Base-by-base conservation (phyloP, 768 basidiomycete genomes). In the Trametes gibbosa region DNA sequence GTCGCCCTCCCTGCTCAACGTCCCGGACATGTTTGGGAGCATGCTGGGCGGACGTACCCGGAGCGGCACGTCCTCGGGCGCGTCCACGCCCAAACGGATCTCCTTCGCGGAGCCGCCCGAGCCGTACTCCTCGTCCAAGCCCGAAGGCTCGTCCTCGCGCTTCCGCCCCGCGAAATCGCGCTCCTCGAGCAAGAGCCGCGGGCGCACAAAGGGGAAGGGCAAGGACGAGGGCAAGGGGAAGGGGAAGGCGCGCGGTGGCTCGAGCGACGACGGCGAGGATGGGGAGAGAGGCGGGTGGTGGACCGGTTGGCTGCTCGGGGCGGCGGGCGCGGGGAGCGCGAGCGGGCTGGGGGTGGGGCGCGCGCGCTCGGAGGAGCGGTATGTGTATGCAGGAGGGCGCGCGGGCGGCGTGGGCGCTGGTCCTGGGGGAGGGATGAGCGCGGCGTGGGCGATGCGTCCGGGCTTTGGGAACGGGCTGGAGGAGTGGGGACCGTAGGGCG, bases 41-140 rank as follows among this genome's bases (percentile, higher is more conserved):
- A 48, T 62, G 29, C 67, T 71, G 12, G 58, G 66, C 46, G 60
- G 61, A n/a, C 59, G 68, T 32, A 66, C 74, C 42, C 66, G 66
- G 56, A 66, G 68, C 51, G 80, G 78, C 50, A 62, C 77, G 41
- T 68, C 80, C 12, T 79, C 82, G 45, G 84, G 52, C 77, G 81
- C 52, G 58, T 82, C 68, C 74, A 82, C 89, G 13, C 87, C 89
- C 9, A 90, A 88, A 64, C 79, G 84, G n/a, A 90, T 92, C 42
- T 88, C 85, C 60, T 92, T 92, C 63, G 88, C 88, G 35, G 79
- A 85, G 73, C 75, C 87, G 48, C 88, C 89, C 0, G 89, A 90
- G 71, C 81, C 84, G 35, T 85, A 87, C 61, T 75, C 80, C 52
- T 68, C 72, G 9, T 72, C 73, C 24, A 56, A 69, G 66, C 58